These are phyloP conservation scores for Colletotrichum musae DNA, from an alignment of 2,329 filamentous ascomycete species.

Conservation along the genomic window DNA sequence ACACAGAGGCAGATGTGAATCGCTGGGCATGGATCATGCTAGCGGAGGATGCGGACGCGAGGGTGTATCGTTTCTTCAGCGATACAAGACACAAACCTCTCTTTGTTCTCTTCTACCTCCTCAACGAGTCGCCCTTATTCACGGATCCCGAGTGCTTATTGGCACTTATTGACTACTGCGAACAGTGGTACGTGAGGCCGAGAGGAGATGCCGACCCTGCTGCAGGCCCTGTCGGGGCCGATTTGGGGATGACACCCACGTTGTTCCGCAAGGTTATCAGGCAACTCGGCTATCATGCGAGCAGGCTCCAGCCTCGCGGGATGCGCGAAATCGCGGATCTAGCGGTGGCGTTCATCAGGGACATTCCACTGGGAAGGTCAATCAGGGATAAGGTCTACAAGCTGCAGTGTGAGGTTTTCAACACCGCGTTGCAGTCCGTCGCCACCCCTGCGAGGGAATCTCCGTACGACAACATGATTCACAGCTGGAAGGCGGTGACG, in stretches of 20 bases:
- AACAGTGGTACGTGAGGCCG: constrained; percentile 22
- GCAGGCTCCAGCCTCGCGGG: constrained; percentile 47
- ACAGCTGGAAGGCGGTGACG: constrained; percentile 72
- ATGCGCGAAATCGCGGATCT: constrained; percentile 50
- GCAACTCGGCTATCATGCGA: constrained; percentile 25
- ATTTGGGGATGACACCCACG: not conserved
- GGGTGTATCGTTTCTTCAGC: constrained; percentile 26
- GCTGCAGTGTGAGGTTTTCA: constrained; percentile 52
- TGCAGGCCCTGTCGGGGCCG: not conserved
- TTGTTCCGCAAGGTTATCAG: constrained; percentile 16
- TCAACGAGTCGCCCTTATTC: constrained; percentile 8
- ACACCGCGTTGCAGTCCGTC: constrained; percentile 52
- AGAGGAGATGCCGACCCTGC: not conserved
- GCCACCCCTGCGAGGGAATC: constrained; percentile 48
- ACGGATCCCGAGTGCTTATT: constrained; percentile 17
- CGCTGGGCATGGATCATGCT: constrained; percentile 33
- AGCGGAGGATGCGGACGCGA: constrained; percentile 19
- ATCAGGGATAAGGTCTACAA: constrained; percentile 41
- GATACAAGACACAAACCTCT: constrained; percentile 25
- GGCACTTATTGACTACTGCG: constrained; percentile 32
- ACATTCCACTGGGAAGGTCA: constrained; percentile 41
- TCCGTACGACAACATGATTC: constrained; percentile 55
- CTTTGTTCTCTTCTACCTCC: constrained; percentile 36
- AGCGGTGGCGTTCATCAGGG: constrained; percentile 48
- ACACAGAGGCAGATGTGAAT: constrained; percentile 7